Base-by-base conservation (phyloP, 2,329 filamentous ascomycete species). In the Xylariaceae sp. region DNA sequence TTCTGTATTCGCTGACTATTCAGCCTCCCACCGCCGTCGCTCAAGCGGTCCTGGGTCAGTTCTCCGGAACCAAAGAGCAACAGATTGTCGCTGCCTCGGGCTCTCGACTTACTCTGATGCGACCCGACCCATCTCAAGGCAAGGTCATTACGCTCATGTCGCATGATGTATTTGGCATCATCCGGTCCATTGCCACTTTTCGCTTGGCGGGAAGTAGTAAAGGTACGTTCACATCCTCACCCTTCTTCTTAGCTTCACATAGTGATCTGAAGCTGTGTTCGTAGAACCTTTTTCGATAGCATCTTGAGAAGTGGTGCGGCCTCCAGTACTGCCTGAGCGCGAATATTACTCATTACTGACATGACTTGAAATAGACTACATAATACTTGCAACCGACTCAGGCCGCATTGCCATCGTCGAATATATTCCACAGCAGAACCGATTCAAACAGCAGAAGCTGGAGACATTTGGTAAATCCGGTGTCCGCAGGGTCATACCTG, bases 391-490 rank as follows among this genome's bases (percentile, higher is more conserved):
- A 51, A 95, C 91, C 47, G 94, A 99, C 74, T 97, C 94, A 31
- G 94, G 94, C 61, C 88, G 94, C 47, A 92, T 99, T 66, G 87
- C 92, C 29, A 91, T 97, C 65, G 80, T 97, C 70, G 92, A 96
- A 73, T 99, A 96, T 71, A 75, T 92, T 37, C 86, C 89, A 11
- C 82, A 88, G 19, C 85, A 91, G 71, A 96, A 96, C 70, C 84
- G 85, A 47, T 96, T 99, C 73, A 86, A 86, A 65, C 86, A 90
- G 46, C 81, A 97, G 61, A 94, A 97, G 67, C 81, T 96, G 54
- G 95, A 99, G 76, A 99, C 95, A 0, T 99, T 95, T 71, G 94
- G 94, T 63, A 99, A 99, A 73, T 97, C 94, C 6, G 95, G 94
- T 39, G 83, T 97, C 51, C 86, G 95, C 55, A 86, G 94, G 65